Evolutionary conservation across 2,329 filamentous ascomycete genomes (phyloP), one percentile per base, ranked within the genome.

Genomic region (Penicillium polonicum): DNA sequence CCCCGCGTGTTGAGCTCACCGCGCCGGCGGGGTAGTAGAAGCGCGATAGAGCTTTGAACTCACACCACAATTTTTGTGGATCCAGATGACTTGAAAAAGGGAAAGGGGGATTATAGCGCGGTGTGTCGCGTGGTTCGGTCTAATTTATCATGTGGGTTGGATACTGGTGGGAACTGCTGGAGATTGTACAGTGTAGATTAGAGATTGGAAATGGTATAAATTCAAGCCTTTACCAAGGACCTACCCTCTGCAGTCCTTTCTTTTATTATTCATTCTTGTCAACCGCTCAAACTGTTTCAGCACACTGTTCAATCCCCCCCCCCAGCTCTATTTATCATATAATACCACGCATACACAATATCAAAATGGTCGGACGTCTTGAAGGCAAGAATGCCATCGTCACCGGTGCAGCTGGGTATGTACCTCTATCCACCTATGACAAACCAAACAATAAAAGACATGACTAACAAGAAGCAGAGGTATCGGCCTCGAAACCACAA

Each of bases 401-500:
- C 76, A 96, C 91, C 55, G 91, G 91, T 70, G 91, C 89, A 65
- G 91, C 87, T 69, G 90, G 91, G 91, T 95, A 83, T 48, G 45
- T 45, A 19, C 42, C 35, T 59, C 38, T 50, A 10, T 17, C n/a
- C n/a, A 21, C 6, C 35, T 12, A 39, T 27, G 33, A 38, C 6
- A 9, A 25, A 38, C 23, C 6, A 27, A 38, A 15, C 6, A 38
- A 49, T 17, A 3, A 25, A 21, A 8, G 46, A 41, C 6, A 27
- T 4, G 15, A 38, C 23, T 50, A 39, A 50, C 48, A 29, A 39
- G 23, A 5, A n/a, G 15, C 36, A 77, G 92, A 70, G 92, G 92
- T 70, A 97, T 97, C 70, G 92, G 92, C 64, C 88, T 97, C 48
- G 92, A 97, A 80, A 96, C 92, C 2, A 85, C 84, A 55, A 92